Percentiles rank a stretch among this genome's conserved stretches.
These are phyloP conservation scores for Luffa acutangula DNA, from an alignment of 306 rosid species.

Conservation along the genomic window DNA sequence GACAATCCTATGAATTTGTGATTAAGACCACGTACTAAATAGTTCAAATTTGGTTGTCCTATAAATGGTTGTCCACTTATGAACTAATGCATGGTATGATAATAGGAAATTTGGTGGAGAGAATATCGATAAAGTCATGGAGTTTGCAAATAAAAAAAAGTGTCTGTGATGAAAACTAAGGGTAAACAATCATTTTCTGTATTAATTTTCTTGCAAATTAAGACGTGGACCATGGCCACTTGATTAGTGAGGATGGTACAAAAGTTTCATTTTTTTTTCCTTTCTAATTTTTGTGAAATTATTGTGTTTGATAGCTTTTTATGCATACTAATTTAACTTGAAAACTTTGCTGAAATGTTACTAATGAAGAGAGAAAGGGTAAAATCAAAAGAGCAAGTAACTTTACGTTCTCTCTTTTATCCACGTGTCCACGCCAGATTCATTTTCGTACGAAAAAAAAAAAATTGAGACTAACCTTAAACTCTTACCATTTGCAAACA, in stretches of 20 bases:
- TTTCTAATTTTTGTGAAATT: background rate
- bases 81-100: background rate
- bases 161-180: background rate
- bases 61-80: background rate
- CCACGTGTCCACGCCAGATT: background rate
- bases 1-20: no score
- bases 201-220: background rate
- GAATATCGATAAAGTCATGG: background rate
- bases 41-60: no score
- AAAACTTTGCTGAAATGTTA: background rate
- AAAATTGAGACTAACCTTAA: background rate
- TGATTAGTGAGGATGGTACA: background rate
- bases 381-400: background rate
- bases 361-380: background rate
- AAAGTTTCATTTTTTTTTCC: background rate
- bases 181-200: background rate
- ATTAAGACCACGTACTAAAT: no score
- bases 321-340: background rate
- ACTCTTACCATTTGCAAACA: background rate
- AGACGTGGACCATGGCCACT: background rate
- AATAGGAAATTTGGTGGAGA: background rate
- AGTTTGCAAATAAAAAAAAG: background rate
- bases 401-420: background rate
- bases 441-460: background rate
- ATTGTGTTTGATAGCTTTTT: background rate